Evolutionary conservation across 495 filamentous ascomycete species (phyloP).

Genomic region (Lichina pygmaea): DNA sequence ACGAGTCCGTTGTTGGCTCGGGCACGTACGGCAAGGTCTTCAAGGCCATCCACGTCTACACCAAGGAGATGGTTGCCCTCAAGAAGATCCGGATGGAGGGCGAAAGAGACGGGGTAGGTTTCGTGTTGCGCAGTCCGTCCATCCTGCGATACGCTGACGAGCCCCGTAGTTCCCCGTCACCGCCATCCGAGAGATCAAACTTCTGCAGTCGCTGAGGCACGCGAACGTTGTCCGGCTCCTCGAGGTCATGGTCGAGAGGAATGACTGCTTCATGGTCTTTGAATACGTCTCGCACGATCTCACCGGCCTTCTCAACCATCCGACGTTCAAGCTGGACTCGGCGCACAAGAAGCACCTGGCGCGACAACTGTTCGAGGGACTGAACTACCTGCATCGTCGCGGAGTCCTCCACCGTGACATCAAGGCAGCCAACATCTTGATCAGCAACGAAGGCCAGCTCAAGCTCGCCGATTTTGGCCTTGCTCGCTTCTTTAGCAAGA

Average conservation of each 20-base stretch:
- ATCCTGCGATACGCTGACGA: conserved; percentile 4
- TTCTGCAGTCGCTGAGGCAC: conserved; percentile 82
- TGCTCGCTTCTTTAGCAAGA: conserved; percentile 90
- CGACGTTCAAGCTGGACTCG: conserved; percentile 61
- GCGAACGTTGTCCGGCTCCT: conserved; percentile 65
- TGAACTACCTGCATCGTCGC: conserved; percentile 80
- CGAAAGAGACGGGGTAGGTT: conserved; percentile 56
- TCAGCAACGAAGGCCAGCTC: conserved; percentile 63
- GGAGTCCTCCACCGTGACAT: conserved; percentile 82
- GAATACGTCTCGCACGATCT: conserved; percentile 94
- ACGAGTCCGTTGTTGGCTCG: conserved; percentile 81
- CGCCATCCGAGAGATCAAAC: conserved; percentile 85
- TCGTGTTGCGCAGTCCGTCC: background rate
- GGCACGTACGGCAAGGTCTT: conserved; percentile 96
- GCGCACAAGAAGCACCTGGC: conserved; percentile 86
- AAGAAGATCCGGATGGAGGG: conserved; percentile 93
- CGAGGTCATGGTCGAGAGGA: conserved; percentile 96
- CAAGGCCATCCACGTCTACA: conserved; percentile 91
- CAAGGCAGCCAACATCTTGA: conserved; percentile 51
- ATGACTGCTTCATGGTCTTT: conserved; percentile 99
- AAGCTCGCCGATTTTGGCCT: conserved; percentile 95
- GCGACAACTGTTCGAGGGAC: conserved; percentile 77
- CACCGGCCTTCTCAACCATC: conserved; percentile 74
- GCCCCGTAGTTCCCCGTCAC: conserved; percentile 60
- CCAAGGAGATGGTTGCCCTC: conserved; percentile 64